Evolutionary conservation across 2,329 filamentous ascomycete genomes (phyloP), one percentile per base, ranked within the genome.

Genomic region (Salinomyces thailandicus): DNA sequence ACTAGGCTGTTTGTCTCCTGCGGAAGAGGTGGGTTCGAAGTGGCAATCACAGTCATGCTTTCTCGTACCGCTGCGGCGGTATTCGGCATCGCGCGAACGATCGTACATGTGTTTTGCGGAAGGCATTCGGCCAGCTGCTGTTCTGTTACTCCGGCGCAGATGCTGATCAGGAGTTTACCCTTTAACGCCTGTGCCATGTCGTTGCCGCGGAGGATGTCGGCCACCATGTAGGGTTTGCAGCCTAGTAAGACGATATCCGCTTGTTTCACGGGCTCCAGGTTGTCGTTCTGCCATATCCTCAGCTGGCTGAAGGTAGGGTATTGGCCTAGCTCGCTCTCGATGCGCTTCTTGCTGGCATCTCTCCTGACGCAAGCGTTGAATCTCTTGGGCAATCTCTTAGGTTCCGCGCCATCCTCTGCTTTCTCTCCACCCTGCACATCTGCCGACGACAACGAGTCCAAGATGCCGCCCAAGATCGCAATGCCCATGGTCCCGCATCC

Each of bases 401-500:
- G 75, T 6, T 71, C 37, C 43, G 31, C 35, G 13, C 44, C 40
- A 3, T 29, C 24, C 12, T 33, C 30, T 70, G 64, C 32, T 54
- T 50, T 31, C 44, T 39, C 51, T 46, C 13, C 11, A 5, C 18
- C 19, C n/a, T 13, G 16, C 34, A 54, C 60, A 53, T 65, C 66
- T 32, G 38, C 31, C 66, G 63, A 47, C 61, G 69, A 50, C 30
- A 91, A 71, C 8, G 81, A 83, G 42, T 75, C 68, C 49, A 93
- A 73, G 54, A 94, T 80, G 45, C 85, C 85, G 37, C 74, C 78
- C 39, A 93, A 73, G 49, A 93, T 87, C 39, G 84, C 84, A 42
- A 84, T 83, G 41, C 85, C 85, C 76, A 93, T 83, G 36, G 79
- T 87, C 82, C 83, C 85, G 61, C 83, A 91, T 52, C 85, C 85